Conservation (phyloP, 495 filamentous ascomycete genomes). For the Alectoria sarmentosa region DNA sequence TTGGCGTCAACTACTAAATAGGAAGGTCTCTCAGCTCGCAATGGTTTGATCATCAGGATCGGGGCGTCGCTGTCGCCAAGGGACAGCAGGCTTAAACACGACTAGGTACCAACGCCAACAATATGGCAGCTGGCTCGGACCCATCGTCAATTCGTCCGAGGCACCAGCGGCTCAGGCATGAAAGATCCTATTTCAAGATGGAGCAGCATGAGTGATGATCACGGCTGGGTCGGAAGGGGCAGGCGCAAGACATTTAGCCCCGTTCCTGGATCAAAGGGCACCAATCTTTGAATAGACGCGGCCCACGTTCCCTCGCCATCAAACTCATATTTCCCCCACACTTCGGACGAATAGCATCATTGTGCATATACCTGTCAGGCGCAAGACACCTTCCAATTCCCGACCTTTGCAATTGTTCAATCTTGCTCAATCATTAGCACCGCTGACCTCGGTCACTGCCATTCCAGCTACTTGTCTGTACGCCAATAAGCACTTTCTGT, state of each 20-base stretch:
- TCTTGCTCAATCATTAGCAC: too few species aligned
- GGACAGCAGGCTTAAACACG: not conserved
- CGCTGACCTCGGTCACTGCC: not conserved
- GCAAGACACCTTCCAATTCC: not conserved
- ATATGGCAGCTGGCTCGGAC: not conserved
- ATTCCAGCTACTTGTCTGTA: not conserved
- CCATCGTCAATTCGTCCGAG: not conserved
- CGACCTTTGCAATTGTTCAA: not conserved
- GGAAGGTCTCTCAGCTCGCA: not conserved
- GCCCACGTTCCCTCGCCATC: constrained; percentile 9
- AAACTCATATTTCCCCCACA: not conserved
- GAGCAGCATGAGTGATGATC: constrained; percentile 1
- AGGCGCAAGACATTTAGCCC: constrained; percentile 5
- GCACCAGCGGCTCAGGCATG: not conserved
- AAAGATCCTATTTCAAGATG: not conserved
- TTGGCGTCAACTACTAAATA: not conserved
- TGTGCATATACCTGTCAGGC: constrained; percentile 2
- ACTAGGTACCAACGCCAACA: not conserved
- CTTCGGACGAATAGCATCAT: constrained; percentile 13
- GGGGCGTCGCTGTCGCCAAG: not conserved
- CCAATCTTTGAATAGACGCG: constrained; percentile 13
- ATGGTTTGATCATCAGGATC: not conserved
- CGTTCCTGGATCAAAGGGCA: constrained; percentile 11
- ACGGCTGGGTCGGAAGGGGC: constrained; percentile 1
- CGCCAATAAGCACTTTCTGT: constrained; percentile 5